Evolutionary conservation across 495 filamentous ascomycete species (phyloP).

Genomic region (Aspergillus sclerotioniger): DNA sequence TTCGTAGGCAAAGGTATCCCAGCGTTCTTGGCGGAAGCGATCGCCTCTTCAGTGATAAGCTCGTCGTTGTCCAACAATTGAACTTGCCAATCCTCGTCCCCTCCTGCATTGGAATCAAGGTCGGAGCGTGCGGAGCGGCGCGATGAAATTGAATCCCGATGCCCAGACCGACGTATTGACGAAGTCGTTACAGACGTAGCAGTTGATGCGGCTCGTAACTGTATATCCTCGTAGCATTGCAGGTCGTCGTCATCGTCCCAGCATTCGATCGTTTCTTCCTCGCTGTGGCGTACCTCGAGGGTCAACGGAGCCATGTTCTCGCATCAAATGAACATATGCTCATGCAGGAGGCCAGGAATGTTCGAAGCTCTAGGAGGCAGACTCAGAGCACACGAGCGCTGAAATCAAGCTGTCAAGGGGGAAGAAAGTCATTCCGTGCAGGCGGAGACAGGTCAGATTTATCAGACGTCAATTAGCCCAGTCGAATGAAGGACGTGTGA

Average conservation of each 20-base stretch:
- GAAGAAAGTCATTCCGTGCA: slow-evolving; percentile 40
- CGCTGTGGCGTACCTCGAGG: slow-evolving; percentile 51
- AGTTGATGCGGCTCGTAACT: slow-evolving; percentile 62
- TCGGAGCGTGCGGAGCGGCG: slow-evolving; percentile 77
- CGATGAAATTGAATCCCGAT: slow-evolving; percentile 75
- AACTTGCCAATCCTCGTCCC: slow-evolving; percentile 84
- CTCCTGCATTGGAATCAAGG: slow-evolving; percentile 64
- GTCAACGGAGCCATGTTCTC: slow-evolving; percentile 56
- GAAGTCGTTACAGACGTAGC: slow-evolving; percentile 53
- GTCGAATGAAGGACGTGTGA: not conserved
- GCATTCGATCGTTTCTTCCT: slow-evolving; percentile 67
- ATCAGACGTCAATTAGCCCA: not conserved
- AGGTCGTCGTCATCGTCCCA: slow-evolving; percentile 88
- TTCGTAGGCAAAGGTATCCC: slow-evolving; percentile 90
- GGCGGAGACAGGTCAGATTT: slow-evolving; percentile 6
- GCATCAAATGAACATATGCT: not conserved
- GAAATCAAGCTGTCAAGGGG: slow-evolving; percentile 15
- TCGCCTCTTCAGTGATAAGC: slow-evolving; percentile 73
- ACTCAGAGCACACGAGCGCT: slow-evolving; percentile 27
- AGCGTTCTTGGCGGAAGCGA: slow-evolving; percentile 79
- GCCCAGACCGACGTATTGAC: slow-evolving; percentile 51
- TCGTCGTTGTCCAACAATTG: slow-evolving; percentile 77
- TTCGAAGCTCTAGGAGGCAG: slow-evolving; percentile 17
- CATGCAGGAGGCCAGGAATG: slow-evolving; percentile 4
- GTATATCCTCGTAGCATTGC: slow-evolving; percentile 68